Conservation (phyloP, 495 filamentous ascomycete genomes). For the Penicillium canariense region DNA sequence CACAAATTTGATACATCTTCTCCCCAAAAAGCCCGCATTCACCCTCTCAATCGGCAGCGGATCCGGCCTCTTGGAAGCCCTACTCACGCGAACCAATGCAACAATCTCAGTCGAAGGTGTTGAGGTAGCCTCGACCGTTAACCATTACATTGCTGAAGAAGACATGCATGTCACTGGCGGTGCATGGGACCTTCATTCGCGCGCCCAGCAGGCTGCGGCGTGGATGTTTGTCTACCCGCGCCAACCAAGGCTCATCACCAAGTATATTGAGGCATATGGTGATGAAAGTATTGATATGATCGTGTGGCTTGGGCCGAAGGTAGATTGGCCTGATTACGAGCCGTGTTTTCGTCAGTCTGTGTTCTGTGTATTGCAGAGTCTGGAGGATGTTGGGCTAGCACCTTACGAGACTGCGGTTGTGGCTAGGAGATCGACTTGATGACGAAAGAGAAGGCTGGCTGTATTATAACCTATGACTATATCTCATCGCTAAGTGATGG, state of each 20-base stretch:
- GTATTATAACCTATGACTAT: no score
- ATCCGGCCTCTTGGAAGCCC: slow-evolving; percentile 51
- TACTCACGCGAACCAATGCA: slow-evolving; percentile 31
- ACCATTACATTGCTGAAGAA: slow-evolving; percentile 45
- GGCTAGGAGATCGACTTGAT: slow-evolving; percentile 12
- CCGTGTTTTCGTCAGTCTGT: slow-evolving; percentile 20
- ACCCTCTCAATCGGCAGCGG: slow-evolving; percentile 55
- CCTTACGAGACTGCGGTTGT: slow-evolving; percentile 35
- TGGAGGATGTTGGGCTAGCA: slow-evolving; percentile 30
- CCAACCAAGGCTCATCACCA: slow-evolving; percentile 41
- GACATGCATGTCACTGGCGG: slow-evolving; percentile 42
- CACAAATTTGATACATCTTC: slow-evolving; percentile 27
- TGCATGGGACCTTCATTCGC: slow-evolving; percentile 37
- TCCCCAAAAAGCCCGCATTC: slow-evolving; percentile 40
- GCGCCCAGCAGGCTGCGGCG: slow-evolving; percentile 35
- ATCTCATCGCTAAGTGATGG: no score
- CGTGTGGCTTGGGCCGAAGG: slow-evolving; percentile 51
- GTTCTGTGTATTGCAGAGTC: slow-evolving; percentile 22
- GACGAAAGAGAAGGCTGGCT: no score
- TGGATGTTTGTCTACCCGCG: slow-evolving; percentile 60
- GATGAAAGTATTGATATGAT: slow-evolving; percentile 30
- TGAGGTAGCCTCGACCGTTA: slow-evolving; percentile 44
- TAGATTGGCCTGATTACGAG: slow-evolving; percentile 49
- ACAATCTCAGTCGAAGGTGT: slow-evolving; percentile 40
- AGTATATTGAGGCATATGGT: slow-evolving; percentile 39